Evolutionary conservation across 306 rosid species (phyloP).

Genomic region (Vigna unguiculata): DNA sequence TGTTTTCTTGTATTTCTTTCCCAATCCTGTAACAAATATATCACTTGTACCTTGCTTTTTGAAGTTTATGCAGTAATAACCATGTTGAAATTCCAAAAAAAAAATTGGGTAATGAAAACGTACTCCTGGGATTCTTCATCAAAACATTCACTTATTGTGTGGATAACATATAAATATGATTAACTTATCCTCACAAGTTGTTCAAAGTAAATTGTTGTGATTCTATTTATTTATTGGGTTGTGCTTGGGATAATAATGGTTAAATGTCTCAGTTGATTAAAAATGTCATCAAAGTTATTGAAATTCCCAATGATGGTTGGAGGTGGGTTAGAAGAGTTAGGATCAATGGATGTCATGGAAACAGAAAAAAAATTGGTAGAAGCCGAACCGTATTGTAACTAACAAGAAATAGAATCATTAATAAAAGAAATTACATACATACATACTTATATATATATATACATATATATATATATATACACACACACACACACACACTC

Average conservation of each 20-base stretch:
- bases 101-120: neutral
- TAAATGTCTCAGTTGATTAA: neutral
- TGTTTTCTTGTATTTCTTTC: slow-evolving; percentile 27
- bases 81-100: slow-evolving; percentile 8
- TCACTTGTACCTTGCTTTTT: neutral
- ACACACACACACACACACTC: no score
- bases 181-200: neutral
- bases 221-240: neutral
- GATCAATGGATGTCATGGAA: no score
- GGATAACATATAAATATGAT: neutral
- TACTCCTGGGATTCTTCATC: neutral
- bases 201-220: neutral
- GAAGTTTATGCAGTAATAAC: slow-evolving; percentile 8
- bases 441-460: no score
- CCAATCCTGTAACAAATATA: neutral
- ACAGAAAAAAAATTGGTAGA: no score
- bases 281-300: neutral
- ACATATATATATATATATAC: no score
- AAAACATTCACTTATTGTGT: neutral
- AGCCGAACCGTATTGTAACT: no score
- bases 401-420: no score
- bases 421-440: no score
- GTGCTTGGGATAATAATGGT: neutral
- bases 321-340: no score
- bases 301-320: neutral